Evolutionary conservation across 148 eudicot genomes (phyloP), one percentile per base, ranked within the genome.

Genomic region (Vaccinium corymbosum): DNA sequence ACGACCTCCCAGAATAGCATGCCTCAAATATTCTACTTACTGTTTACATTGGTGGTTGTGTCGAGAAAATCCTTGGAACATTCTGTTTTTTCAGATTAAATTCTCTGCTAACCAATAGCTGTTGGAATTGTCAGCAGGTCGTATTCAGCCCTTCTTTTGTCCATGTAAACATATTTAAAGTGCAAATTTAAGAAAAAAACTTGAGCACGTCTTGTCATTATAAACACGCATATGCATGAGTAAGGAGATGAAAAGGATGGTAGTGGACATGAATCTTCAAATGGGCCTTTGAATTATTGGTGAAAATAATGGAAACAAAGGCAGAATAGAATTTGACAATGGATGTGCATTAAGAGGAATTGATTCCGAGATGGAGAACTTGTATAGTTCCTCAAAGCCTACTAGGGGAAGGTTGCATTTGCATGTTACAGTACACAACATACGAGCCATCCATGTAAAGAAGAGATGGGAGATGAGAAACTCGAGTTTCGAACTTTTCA

Each of bases 261-360:
- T 83, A 70, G 25, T 53, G 57, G 75, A 62, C 78, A 85, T 88
- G 85, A 85, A 81, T 91, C 87, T 82, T 86, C 46, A 68, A 53
- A 80, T 83, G 85, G 85, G 62, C 80, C 57, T 85, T 80, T 88
- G 86, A 87, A 89, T 91, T 87, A 87, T 85, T 86, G 87, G 70
- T 50, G 20, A 84, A 83, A 83, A 85, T 82, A 88, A 81, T 79
- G 38, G 22, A 85, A 80, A 83, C 51, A 12, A 68, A 78, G 79
- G 76, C 64, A 68, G 80, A 76, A 85, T 85, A 78, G 80, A 85
- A 85, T 83, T 76, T 78, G 22, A 3, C 81, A 73, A 85, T 77
- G 75, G 89, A 82, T 82, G 85, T 42, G 86, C 85, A 85, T 84
- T 86, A 81, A 22, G 25, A 80, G 86, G 89, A 89, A 85, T 82